Evolutionary conservation across 495 filamentous ascomycete genomes (phyloP), one percentile per base, ranked within the genome.

Genomic region (Xylaria scruposa): DNA sequence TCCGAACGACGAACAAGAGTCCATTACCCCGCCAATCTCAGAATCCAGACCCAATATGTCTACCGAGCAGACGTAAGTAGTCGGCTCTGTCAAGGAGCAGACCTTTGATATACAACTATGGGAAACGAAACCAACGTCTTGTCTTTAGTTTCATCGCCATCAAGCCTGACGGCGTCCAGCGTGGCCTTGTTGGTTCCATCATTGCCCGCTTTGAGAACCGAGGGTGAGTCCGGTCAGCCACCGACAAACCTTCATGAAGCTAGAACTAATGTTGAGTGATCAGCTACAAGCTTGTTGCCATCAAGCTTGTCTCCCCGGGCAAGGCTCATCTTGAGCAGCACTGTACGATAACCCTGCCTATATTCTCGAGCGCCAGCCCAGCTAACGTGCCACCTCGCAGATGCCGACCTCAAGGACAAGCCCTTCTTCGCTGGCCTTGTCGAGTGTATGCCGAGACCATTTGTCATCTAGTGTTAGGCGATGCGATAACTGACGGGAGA

Each of bases 161-260:
- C 90, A 98, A 98, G 93, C 95, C 95, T 79, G 95, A 98, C 86
- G 96, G 96, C 84, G 96, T 99, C 88, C 96, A 98, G 90, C 94
- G 58, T 21, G 58, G 58, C 58, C 58, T 60, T 21, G 58, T 60
- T 21, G 58, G 58, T 5, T 21, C 58, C 58, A 60, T 60, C 33
- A 21, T 60, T 21, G 33, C 3, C 58, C 93, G 97, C 86, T 99
- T 99, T 85, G 96, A 99, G 92, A 85, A 89, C 81, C 92, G 96
- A 78, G 95, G 93, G 93, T 92, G 83, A 74, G 90, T 85, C 62
- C 33, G 21, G 60, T 17, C 4, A 24, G 38, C 9, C 19, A 38
- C 19, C 60, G 47, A n/a, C 17, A 31, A 0, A 9, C 9, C 33
- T 67, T 61, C 3, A 58, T 53, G 13, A 15, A 26, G 46, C 4